Base-by-base conservation (phyloP, 345 rosid genomes). In the Pistacia vera region DNA sequence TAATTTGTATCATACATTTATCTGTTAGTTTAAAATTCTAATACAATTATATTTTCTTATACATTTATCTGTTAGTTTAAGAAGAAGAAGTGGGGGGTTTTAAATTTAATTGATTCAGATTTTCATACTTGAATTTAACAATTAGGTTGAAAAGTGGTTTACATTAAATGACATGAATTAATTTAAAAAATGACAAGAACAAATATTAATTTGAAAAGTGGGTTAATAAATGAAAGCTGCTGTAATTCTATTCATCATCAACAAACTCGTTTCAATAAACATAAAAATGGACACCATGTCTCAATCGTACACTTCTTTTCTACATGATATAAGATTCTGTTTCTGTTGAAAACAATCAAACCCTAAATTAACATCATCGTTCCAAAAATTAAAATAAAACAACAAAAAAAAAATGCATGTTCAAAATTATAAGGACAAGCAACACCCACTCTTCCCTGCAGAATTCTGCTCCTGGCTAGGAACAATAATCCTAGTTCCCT, bases 401-500 rank as follows among this genome's bases (percentile, higher is more conserved):
- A 30, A 63, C 38, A 52, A 58, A 25, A 0, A 6, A 63, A 64
- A 44, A 70, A 11, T 11, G 18, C 8, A 8, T 22, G 30, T 8
- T 11, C 48, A 54, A 80, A 70, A 73, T 77, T 68, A 87, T 46
- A 82, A 80, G 18, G 68, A 70, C 71, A 62, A 59, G 83, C 97
- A 92, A 79, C 93, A 91, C 8, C 91, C 92, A 70, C 93, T 86
- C 69, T 81, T 81, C 46, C 80, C 79, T 33, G 49, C 76, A 14
- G 67, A 69, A 73, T 71, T 81, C 67, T 74, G 86, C 14, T 91
- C 88, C 69, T 88, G 90, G 2, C 73, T 78, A 0, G 97, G 95
- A 63, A 93, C 88, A 70, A 91, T 73, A 63, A 93, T 93, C 69
- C 85, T 85, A 52, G 95, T 91, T 65, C 97, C 97, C 72, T 88